These are phyloP conservation scores for Ensete glaucum DNA, from an alignment of 176 grass and related monocot genomes.

Conservation along the genomic window DNA sequence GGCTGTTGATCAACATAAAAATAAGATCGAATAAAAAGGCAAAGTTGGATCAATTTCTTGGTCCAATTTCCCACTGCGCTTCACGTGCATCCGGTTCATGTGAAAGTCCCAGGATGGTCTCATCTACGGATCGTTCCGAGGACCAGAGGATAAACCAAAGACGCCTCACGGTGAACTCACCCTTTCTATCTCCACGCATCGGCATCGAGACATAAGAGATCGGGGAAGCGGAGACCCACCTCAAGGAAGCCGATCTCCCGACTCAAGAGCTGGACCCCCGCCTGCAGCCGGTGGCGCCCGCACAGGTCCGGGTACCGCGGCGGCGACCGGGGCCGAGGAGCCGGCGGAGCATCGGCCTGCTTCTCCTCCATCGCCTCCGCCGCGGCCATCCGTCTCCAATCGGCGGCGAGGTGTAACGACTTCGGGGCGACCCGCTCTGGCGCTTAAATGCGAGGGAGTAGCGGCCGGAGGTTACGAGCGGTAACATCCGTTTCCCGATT, in stretches of 20 bases:
- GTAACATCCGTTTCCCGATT: background rate
- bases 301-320: conserved; percentile 25
- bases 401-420: background rate
- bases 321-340: conserved; percentile 25
- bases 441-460: background rate
- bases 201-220: background rate
- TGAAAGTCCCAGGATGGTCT: no score
- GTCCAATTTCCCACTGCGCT: no score
- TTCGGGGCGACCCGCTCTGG: background rate
- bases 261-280: conserved; percentile 12
- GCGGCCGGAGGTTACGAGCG: no score
- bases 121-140: background rate
- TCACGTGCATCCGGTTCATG: no score
- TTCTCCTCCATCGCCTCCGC: background rate
- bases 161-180: background rate
- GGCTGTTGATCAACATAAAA: no score
- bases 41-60: no score
- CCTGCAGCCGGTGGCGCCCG: conserved; percentile 25
- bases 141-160: background rate
- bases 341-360: background rate
- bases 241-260: conserved; percentile 28
- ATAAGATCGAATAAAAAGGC: no score
- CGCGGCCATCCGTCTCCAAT: background rate
- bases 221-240: background rate
- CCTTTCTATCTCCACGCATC: background rate